These are phyloP conservation scores for Diplodia scrobiculata DNA, from an alignment of 2,329 filamentous ascomycete genomes.

Conservation along the genomic window DNA sequence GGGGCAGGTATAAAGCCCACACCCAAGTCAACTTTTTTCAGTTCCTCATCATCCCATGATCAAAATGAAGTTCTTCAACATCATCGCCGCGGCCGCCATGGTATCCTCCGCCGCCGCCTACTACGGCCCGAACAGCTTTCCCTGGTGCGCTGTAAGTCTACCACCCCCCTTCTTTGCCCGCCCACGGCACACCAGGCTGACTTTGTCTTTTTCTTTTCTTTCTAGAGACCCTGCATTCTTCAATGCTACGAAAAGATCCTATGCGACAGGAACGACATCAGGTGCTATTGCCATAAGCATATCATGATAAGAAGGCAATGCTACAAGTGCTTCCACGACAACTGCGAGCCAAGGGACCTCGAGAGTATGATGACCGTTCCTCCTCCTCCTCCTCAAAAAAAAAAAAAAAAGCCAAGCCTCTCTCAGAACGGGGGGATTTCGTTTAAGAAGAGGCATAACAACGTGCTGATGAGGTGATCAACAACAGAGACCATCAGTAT, in stretches of 20 bases:
- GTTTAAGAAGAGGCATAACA: background rate
- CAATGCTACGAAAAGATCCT: background rate
- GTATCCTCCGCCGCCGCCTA: slow-evolving; percentile 15
- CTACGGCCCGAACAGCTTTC: background rate
- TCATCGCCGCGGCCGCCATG: slow-evolving; percentile 8
- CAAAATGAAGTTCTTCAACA: slow-evolving; percentile 15
- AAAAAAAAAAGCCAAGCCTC: background rate
- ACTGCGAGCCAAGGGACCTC: too few relatives aligned
- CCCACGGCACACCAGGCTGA: background rate
- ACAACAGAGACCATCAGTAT: slow-evolving; percentile 11
- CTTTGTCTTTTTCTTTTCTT: background rate
- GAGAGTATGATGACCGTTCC: too few relatives aligned
- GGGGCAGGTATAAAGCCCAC: background rate
- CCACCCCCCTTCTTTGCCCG: too few relatives aligned
- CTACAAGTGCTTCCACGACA: too few relatives aligned
- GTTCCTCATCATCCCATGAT: background rate
- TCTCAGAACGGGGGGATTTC: too few relatives aligned
- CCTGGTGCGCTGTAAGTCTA: slow-evolving; percentile 6
- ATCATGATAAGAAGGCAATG: too few relatives aligned
- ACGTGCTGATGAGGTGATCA: background rate
- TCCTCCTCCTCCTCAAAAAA: background rate
- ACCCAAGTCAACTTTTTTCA: background rate
- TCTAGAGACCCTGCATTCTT: slow-evolving; percentile 6
- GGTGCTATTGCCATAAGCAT: background rate
- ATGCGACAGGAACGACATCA: background rate